These are phyloP conservation scores for Naumovozyma dairenensis DNA, from an alignment of 805 yeast genomes.

Conservation along the genomic window DNA sequence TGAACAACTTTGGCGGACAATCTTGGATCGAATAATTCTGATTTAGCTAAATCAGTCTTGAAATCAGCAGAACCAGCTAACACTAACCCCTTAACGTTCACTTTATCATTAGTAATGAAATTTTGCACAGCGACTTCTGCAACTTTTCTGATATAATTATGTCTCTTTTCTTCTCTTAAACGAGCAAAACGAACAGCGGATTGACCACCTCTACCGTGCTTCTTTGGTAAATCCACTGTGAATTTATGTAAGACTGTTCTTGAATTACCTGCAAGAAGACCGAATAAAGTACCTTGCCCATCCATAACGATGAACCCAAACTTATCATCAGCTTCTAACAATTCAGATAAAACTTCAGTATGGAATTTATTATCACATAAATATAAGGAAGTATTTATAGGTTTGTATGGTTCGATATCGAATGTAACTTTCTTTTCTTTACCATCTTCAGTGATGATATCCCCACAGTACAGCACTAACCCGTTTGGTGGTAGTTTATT, in stretches of 20 bases:
- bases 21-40: conserved; percentile 89
- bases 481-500: conserved; percentile 90
- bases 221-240: conserved; percentile 95
- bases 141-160: conserved; percentile 94
- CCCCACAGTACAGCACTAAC: conserved; percentile 95
- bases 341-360: conserved; percentile 90
- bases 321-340: conserved; percentile 88
- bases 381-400: conserved; percentile 93
- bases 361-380: conserved; percentile 97
- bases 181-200: conserved; percentile 98
- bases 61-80: conserved; percentile 99
- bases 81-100: conserved; percentile 86
- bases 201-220: conserved; percentile 99
- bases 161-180: conserved; percentile 98
- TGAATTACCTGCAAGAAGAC: conserved; percentile 91
- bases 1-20: conserved; percentile 78
- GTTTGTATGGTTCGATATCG: conserved; percentile 98
- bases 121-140: conserved; percentile 97
- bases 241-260: conserved; percentile 94
- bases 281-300: conserved; percentile 97
- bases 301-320: conserved; percentile 98
- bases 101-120: conserved; percentile 90
- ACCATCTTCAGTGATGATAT: conserved; percentile 92
- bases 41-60: conserved; percentile 85
- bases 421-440: conserved; percentile 93